Conservation (phyloP, 192 early-diverging fungal genomes). For the Coemansia sp. region DNA sequence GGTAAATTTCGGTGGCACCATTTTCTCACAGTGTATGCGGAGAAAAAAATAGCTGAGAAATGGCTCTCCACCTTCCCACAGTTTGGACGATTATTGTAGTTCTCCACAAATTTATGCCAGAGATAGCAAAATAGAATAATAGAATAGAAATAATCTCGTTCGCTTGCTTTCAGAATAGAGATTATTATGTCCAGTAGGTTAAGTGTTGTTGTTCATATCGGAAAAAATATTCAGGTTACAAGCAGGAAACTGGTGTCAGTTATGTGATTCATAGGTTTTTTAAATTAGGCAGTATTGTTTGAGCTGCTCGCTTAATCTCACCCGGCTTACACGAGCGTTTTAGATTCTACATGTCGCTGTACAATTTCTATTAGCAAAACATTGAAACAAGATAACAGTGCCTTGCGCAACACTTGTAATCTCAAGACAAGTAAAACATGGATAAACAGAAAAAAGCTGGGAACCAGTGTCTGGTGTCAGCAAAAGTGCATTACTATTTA, state of each 20-base stretch:
- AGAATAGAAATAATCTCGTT: no score
- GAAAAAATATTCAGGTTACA: not conserved
- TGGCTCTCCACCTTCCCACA: not conserved
- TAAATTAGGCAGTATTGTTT: constrained; percentile 8
- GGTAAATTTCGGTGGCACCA: not conserved
- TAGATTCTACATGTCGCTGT: not conserved
- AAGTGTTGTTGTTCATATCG: no score
- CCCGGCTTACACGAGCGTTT: not conserved
- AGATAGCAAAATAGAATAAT: no score
- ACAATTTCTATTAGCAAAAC: not conserved
- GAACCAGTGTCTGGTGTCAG: not conserved
- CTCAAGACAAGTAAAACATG: not conserved
- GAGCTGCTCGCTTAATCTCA: not conserved
- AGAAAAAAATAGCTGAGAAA: not conserved
- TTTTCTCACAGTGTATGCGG: not conserved
- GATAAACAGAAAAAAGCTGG: not conserved
- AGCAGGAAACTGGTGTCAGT: not conserved
- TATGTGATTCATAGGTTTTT: not conserved
- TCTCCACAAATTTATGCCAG: not conserved
- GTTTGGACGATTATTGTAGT: not conserved
- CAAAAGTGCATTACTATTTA: not conserved
- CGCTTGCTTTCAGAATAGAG: no score
- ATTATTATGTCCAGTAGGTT: no score
- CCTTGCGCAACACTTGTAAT: not conserved
- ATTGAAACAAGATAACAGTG: not conserved